These are phyloP conservation scores for Blastomyces parvus DNA, from an alignment of 2,329 filamentous ascomycete genomes.

Conservation along the genomic window DNA sequence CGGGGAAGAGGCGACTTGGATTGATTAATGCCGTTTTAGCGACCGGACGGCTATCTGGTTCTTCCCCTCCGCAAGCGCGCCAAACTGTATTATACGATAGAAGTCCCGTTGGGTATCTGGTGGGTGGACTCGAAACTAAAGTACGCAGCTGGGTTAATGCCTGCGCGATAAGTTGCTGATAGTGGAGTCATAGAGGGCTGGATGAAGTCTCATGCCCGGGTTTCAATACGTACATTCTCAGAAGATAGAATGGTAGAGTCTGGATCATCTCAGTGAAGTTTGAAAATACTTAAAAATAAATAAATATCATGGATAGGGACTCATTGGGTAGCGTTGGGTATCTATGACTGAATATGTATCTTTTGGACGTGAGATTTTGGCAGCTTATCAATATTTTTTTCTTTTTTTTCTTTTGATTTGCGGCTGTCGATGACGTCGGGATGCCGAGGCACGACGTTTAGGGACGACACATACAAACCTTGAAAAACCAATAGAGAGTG, in stretches of 20 bases:
- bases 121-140: not conserved
- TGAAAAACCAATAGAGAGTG: not conserved
- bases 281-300: not conserved
- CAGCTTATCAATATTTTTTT: not conserved
- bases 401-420: not conserved
- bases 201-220: no score
- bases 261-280: not conserved
- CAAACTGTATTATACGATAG: not conserved
- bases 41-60: not conserved
- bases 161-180: not conserved
- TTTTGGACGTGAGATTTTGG: not conserved
- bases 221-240: not conserved
- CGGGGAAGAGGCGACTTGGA: conserved; percentile 2
- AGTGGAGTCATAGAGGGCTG: not conserved
- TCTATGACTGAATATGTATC: not conserved
- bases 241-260: not conserved
- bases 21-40: conserved; percentile 1
- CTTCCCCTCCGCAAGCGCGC: not conserved
- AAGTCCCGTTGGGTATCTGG: not conserved
- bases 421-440: not conserved
- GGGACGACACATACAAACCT: not conserved
- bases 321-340: not conserved
- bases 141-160: not conserved
- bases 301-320: not conserved
- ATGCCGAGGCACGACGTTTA: not conserved